These are phyloP conservation scores for Coemansia sp. DNA, from an alignment of 192 early-diverging fungal species.

Conservation along the genomic window DNA sequence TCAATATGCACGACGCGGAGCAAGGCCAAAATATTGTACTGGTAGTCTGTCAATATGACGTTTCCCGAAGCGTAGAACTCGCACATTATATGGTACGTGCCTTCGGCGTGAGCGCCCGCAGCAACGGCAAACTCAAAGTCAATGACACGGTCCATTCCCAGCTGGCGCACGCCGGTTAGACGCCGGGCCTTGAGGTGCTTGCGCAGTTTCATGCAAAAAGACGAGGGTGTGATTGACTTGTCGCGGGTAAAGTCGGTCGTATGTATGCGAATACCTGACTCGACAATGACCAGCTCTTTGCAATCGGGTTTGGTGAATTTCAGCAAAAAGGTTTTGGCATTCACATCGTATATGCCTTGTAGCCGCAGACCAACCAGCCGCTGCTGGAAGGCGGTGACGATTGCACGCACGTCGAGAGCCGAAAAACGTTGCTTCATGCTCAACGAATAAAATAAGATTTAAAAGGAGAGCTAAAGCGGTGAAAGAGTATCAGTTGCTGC, in stretches of 20 bases:
- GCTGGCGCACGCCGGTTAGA: constrained; percentile 74
- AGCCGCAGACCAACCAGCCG: constrained; percentile 82
- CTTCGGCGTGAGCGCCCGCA: constrained; percentile 35
- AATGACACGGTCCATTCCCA: constrained; percentile 89
- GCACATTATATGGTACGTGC: constrained; percentile 70
- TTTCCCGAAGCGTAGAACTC: constrained; percentile 90
- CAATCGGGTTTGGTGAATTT: constrained; percentile 90
- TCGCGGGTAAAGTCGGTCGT: constrained; percentile 86
- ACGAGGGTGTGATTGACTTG: constrained; percentile 80
- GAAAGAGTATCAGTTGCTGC: not conserved
- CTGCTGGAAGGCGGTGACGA: constrained; percentile 66
- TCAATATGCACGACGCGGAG: constrained; percentile 85
- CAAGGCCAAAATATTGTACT: constrained; percentile 80
- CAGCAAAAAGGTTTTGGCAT: constrained; percentile 82
- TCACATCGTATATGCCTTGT: constrained; percentile 96
- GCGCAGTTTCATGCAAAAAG: constrained; percentile 88
- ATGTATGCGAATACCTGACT: constrained; percentile 93
- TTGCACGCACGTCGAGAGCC: constrained; percentile 83
- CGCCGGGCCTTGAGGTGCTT: constrained; percentile 87
- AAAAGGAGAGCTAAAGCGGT: not conserved
- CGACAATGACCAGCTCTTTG: constrained; percentile 87
- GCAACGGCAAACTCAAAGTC: constrained; percentile 86
- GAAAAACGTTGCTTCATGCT: constrained; percentile 88
- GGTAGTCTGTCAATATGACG: constrained; percentile 89
- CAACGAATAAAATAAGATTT: not conserved